phyloP scores from a whole-genome alignment of 441 rosid genomes.

The Pelargonium cotyledonis region DNA sequence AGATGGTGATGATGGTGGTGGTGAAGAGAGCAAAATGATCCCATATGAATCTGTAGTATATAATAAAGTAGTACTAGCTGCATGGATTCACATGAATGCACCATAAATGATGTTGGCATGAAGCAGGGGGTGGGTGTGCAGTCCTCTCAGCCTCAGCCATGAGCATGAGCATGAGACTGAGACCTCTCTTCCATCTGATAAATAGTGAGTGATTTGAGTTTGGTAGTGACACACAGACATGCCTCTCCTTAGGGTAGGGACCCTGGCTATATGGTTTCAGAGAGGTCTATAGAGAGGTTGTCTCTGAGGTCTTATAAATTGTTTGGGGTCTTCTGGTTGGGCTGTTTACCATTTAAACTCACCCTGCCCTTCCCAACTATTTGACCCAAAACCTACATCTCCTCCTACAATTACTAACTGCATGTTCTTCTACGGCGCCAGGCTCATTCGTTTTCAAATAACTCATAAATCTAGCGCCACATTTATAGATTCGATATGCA shows the following conservation, averaged over 20 bases:
- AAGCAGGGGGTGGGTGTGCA: conserved; percentile 1
- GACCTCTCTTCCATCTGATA: not conserved
- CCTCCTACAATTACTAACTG: not conserved
- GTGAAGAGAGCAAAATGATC: no score
- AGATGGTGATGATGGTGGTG: not conserved
- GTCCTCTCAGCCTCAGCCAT: no score
- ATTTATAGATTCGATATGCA: no score
- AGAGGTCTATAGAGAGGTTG: conserved; percentile 6
- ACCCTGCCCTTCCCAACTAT: no score
- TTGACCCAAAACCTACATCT: conserved; percentile 1
- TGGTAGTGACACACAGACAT: conserved; percentile 10
- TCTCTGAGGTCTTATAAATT: conserved; percentile 10
- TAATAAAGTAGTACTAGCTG: no score
- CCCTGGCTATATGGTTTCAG: conserved; percentile 12
- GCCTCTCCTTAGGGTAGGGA: conserved; percentile 20
- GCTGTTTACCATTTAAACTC: conserved; percentile 20
- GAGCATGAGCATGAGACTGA: no score
- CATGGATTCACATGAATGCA: conserved; percentile 6
- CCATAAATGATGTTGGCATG: conserved; percentile 11
- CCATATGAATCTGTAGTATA: no score
- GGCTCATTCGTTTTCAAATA: no score
- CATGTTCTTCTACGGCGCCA: no score
- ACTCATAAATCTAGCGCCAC: no score
- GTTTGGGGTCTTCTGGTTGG: conserved; percentile 20
- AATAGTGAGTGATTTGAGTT: no score